Evolutionary conservation across 345 rosid genomes (phyloP).

Genomic region (Lepidium aucheri): DNA sequence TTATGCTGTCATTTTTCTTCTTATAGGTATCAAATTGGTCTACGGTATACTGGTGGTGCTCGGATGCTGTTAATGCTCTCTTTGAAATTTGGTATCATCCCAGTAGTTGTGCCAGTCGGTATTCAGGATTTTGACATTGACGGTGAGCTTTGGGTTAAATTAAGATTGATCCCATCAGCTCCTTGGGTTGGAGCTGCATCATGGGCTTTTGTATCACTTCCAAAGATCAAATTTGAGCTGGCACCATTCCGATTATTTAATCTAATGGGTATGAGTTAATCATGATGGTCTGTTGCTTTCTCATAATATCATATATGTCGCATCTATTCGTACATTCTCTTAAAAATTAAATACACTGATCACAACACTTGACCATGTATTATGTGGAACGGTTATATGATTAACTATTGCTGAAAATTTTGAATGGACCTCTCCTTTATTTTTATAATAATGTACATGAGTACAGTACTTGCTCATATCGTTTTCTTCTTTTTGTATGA

Average conservation of each 20-base stretch:
- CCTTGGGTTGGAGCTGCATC: conserved; percentile 96
- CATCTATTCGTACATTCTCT: background rate
- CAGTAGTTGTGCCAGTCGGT: conserved; percentile 84
- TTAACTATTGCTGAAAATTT: background rate
- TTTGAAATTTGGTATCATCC: conserved; percentile 74
- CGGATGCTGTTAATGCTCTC: conserved; percentile 87
- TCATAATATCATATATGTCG: background rate
- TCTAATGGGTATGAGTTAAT: conserved; percentile 69
- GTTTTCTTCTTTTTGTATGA: conserved; percentile 30
- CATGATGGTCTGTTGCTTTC: background rate
- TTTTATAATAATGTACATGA: background rate
- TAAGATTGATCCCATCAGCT: conserved; percentile 76
- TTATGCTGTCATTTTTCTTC: conserved; percentile 12
- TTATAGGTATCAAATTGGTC: conserved; percentile 90
- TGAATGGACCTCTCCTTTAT: background rate
- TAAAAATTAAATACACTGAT: background rate
- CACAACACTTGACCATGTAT: background rate
- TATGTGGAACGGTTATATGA: background rate
- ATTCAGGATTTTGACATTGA: conserved; percentile 93
- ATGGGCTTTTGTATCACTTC: conserved; percentile 98
- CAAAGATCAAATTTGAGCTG: conserved; percentile 85
- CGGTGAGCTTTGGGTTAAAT: conserved; percentile 99
- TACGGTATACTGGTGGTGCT: conserved; percentile 96
- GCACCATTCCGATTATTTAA: conserved; percentile 94
- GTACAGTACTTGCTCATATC: conserved; percentile 2